A percentile compares a stretch with the other conserved stretches of the same genome.
These are phyloP conservation scores for Bruguiera sexangula DNA, from an alignment of 345 rosid species.

Conservation along the genomic window DNA sequence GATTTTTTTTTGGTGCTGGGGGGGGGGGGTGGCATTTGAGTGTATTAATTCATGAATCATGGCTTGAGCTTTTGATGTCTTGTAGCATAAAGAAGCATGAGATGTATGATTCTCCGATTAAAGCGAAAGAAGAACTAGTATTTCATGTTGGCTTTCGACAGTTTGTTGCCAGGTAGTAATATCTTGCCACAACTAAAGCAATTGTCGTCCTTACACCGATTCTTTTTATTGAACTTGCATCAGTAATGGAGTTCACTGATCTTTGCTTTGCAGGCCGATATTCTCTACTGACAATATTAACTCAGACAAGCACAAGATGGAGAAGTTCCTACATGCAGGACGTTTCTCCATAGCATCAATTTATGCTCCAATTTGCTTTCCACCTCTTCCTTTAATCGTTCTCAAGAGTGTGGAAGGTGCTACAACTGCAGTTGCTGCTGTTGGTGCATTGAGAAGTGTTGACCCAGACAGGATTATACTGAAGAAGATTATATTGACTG, in stretches of 20 bases:
- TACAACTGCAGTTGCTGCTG: constrained; percentile 68
- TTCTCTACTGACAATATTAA: constrained; percentile 73
- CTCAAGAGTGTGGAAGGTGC: constrained; percentile 48
- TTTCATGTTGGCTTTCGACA: constrained; percentile 97
- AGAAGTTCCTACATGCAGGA: constrained; percentile 86
- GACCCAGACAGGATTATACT: constrained; percentile 79
- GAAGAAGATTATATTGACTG: constrained; percentile 87
- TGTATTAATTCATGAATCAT: constrained; percentile 4
- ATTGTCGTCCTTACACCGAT: not conserved
- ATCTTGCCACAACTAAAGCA: not conserved
- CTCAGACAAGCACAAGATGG: constrained; percentile 96
- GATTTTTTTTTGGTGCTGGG: not conserved
- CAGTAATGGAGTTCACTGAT: not conserved
- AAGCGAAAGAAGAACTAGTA: constrained; percentile 82
- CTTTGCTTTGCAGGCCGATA: constrained; percentile 58
- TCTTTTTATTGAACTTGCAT: too few relatives aligned
- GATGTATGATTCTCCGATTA: constrained; percentile 66
- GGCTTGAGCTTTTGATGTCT: constrained; percentile 9
- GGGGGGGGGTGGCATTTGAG: not conserved
- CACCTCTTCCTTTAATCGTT: constrained; percentile 76
- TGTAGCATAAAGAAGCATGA: constrained; percentile 82
- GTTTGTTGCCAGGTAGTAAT: constrained; percentile 69
- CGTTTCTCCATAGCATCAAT: constrained; percentile 73
- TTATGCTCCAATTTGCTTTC: constrained; percentile 84
- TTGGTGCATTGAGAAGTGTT: constrained; percentile 79